A percentile compares a stretch with the other conserved stretches of the same genome.
These are phyloP conservation scores for Microascus cirrosus DNA, from an alignment of 2,329 filamentous ascomycete species.

Conservation along the genomic window DNA sequence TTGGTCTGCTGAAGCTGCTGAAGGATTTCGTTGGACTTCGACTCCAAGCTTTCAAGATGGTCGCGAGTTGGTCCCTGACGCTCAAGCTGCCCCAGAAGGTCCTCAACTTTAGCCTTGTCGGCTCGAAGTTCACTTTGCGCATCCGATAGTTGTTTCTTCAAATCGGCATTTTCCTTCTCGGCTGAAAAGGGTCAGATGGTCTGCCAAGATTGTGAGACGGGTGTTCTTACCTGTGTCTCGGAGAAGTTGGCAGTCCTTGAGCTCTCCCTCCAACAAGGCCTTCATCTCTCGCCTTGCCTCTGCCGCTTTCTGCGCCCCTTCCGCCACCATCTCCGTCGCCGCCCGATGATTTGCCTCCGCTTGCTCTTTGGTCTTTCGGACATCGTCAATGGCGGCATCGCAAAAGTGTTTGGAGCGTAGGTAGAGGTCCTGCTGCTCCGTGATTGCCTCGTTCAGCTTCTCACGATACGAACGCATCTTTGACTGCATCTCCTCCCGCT, in stretches of 20 bases:
- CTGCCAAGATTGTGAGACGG: background rate
- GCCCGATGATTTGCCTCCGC: slow-evolving; percentile 16
- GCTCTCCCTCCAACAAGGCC: background rate
- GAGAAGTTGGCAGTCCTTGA: background rate
- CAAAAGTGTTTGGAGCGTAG: slow-evolving; percentile 19
- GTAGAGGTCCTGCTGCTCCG: slow-evolving; percentile 34
- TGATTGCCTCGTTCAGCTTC: slow-evolving; percentile 31
- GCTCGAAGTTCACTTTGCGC: background rate
- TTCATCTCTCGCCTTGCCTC: background rate
- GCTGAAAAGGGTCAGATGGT: background rate
- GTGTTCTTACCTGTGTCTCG: background rate
- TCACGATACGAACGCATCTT: slow-evolving; percentile 22
- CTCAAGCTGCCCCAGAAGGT: background rate
- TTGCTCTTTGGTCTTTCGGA: slow-evolving; percentile 17
- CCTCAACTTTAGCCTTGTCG: background rate
- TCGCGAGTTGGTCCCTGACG: background rate
- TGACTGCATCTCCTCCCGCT: slow-evolving; percentile 18
- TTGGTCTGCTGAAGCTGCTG: slow-evolving; percentile 2
- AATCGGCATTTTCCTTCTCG: background rate
- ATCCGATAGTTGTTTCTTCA: background rate
- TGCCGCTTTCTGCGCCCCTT: background rate
- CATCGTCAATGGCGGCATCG: slow-evolving; percentile 17
- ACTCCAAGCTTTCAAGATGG: background rate
- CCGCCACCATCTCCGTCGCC: slow-evolving; percentile 5
- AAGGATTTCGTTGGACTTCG: slow-evolving; percentile 2